Evolutionary conservation across 768 basidiomycete genomes (phyloP), one percentile per base, ranked within the genome.

Genomic region (Tylopilus plumbeoviolaceoides): DNA sequence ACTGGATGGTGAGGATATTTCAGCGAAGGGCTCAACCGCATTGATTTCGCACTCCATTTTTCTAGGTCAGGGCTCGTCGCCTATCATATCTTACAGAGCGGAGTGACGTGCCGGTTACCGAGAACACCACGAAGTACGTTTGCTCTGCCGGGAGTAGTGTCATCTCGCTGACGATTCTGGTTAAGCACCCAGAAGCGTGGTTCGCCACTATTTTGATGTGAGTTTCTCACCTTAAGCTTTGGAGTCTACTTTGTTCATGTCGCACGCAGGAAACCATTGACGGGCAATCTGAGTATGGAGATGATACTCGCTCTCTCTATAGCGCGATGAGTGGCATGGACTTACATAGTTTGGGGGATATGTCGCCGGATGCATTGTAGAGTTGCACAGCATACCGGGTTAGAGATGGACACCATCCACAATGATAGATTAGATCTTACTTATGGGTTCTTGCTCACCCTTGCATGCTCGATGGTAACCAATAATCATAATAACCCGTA

Each of bases 121-220:
- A 90, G 88, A 71, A 98, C 97, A 6, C 97, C 97, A 6, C 84
- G 87, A 59, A 98, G 94, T 91, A 67, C 66, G 89, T 76, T 10
- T 18, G 54, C 49, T 25, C 42, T 40, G 5, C 21, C 23, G 17
- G 23, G 7, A 27, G 10, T 20, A 7, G 15, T 45, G 28, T 55
- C 43, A 5, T 25, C 12, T 41, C 39, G 44, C 54, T 50, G 56
- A 58, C 31, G 12, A 27, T 58, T 44, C 44, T 43, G 10, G 39
- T 51, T 50, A 63, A 94, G 92, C 94, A 14, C 94, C 94, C 49
- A 79, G 93, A 58, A 87, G 87, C 59, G 76, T 93, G 44, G 87
- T 91, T 18, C 76, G 85, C 59, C 93, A 95, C 66, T 99, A 95
- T 75, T 98, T 99, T 70, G 93, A 95, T 71, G 95, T 91, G 53